These are phyloP conservation scores for Melanomma pulvis-pyrius DNA, from an alignment of 495 filamentous ascomycete species.

Conservation along the genomic window DNA sequence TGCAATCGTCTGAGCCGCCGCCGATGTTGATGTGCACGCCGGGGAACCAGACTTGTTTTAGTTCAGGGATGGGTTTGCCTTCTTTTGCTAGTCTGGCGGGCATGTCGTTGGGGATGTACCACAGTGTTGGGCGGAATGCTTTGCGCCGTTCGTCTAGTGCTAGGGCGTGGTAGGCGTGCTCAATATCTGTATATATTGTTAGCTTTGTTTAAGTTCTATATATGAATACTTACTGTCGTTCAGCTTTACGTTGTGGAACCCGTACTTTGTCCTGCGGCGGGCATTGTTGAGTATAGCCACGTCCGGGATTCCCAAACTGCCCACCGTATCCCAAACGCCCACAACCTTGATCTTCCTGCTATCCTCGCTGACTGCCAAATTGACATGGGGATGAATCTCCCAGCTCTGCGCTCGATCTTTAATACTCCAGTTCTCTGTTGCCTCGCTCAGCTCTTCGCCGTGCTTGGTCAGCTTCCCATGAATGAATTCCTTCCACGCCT, in stretches of 20 bases:
- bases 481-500: constrained; percentile 30
- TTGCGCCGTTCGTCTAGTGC: constrained; percentile 60
- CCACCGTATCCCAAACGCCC: constrained; percentile 66
- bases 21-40: constrained; percentile 59
- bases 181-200: constrained; percentile 47
- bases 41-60: constrained; percentile 60
- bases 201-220: background rate
- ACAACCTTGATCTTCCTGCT: constrained; percentile 53
- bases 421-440: background rate
- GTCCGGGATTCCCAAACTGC: constrained; percentile 46
- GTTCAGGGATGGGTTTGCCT: constrained; percentile 39
- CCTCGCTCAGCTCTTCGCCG: constrained; percentile 3
- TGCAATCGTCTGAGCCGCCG: constrained; percentile 46
- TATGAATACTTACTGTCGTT: constrained; percentile 22
- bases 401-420: constrained; percentile 14
- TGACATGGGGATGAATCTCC: constrained; percentile 25
- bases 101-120: constrained; percentile 46
- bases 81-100: constrained; percentile 31
- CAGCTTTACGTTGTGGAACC: constrained; percentile 35
- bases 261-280: constrained; percentile 19
- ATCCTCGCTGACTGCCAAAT: constrained; percentile 4
- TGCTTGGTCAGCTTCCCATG: constrained; percentile 20
- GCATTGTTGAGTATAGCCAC: constrained; percentile 26
- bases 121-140: constrained; percentile 59
- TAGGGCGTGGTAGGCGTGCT: constrained; percentile 64